phyloP scores from a whole-genome alignment of 257 asterid genomes.

The Solanum microdontum region DNA sequence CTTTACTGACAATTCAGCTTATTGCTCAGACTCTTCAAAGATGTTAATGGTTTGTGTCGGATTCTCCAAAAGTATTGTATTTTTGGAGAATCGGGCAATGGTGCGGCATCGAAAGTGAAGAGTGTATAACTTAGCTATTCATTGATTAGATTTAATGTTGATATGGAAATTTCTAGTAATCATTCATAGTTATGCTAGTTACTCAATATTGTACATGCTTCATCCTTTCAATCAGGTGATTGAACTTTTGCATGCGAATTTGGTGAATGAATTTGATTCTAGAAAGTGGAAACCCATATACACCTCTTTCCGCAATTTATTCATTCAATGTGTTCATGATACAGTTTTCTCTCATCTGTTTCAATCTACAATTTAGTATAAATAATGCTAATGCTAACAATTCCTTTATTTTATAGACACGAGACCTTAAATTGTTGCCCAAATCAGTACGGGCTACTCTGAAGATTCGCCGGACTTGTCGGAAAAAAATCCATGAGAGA shows the following conservation, averaged over 20 bases:
- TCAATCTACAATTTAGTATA: neutral
- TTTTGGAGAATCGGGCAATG: neutral
- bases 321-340: neutral
- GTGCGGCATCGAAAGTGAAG: neutral
- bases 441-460: conserved; percentile 34
- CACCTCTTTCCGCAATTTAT: neutral
- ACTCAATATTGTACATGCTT: neutral
- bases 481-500: conserved; percentile 83
- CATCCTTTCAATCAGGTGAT: neutral
- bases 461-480: conserved; percentile 55
- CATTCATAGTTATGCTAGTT: neutral
- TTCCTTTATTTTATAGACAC: conserved; percentile 37
- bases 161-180: neutral
- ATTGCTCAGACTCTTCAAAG: neutral
- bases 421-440: conserved; percentile 70
- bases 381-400: neutral
- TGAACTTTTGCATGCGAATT: neutral
- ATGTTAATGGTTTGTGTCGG: neutral
- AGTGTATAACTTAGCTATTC: neutral
- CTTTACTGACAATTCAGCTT: neutral
- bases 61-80: neutral
- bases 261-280: neutral
- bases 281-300: neutral
- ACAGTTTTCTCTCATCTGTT: neutral
- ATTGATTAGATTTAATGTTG: neutral